These are phyloP conservation scores for Paecilomyces sp. DNA, from an alignment of 2,329 filamentous ascomycete genomes.

Conservation along the genomic window DNA sequence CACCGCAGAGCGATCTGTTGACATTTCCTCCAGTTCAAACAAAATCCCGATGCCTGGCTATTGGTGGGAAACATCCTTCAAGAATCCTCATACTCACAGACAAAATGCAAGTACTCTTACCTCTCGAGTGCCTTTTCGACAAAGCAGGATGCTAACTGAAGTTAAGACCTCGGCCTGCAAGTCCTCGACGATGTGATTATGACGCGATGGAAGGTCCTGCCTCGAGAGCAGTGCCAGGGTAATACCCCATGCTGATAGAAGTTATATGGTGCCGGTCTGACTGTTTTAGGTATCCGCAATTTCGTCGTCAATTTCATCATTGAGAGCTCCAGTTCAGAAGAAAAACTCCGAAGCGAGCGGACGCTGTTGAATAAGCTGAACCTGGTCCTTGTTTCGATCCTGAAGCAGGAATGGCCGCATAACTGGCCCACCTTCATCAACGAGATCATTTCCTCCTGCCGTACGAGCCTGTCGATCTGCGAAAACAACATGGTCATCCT, in stretches of 20 bases:
- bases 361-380: conserved; percentile 97
- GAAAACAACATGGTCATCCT: conserved; percentile 99
- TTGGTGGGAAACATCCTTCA: conserved; percentile 95
- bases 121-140: not conserved
- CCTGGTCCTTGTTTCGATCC: conserved; percentile 88
- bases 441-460: conserved; percentile 95
- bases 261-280: conserved; percentile 11
- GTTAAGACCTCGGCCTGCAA: conserved; percentile 79
- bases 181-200: conserved; percentile 97
- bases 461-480: conserved; percentile 92
- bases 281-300: conserved; percentile 77
- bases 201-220: conserved; percentile 97
- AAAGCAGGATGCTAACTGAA: conserved; percentile 24
- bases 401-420: conserved; percentile 99
- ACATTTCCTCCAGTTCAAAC: conserved; percentile 70
- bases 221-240: conserved; percentile 93
- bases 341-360: conserved; percentile 74
- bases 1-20: conserved; percentile 2
- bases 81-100: conserved; percentile 87
- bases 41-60: conserved; percentile 96
- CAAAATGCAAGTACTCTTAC: conserved; percentile 68
- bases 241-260: conserved; percentile 12
- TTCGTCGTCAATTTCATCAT: conserved; percentile 99
- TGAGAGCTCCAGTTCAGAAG: conserved; percentile 82
- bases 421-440: conserved; percentile 99